Base-by-base conservation (phyloP, 23 red algal species). In the Gracilaria gracilis region DNA sequence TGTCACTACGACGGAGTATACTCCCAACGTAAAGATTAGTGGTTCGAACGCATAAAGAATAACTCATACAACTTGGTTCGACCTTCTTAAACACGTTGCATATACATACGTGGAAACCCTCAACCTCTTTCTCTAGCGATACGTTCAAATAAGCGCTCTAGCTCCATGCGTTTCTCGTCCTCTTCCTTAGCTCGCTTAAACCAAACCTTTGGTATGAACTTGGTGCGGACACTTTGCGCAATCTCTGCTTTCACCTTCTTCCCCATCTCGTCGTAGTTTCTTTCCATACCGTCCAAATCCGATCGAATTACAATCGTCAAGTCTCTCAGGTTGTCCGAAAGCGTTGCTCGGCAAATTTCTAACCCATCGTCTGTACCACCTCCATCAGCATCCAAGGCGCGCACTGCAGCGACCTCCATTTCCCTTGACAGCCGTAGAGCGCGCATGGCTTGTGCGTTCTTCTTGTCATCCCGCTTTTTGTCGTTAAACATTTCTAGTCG, bases 271-370 rank as follows among this genome's bases (percentile, higher is more conserved):
- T 77, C 39, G 46, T 77, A 77, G 23, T 49, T 0, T 15, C 0
- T 17, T 25, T 48, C 39, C 20, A 50, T 27, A n/a, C 50, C 72
- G 15, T 51, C 46, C 8, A 5, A 28, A 9, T 49, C 27, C 14
- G 72, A 49, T 25, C 72, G 72, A 31, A 49, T 29, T 25, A 77
- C 72, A 48, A 77, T 50, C 40, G 72, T 77, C 72, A 77, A 31
- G 39, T 50, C 38, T 19, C 72, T 48, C 72, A 77, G 28, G 72
- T 77, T 77, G 39, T 77, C 72, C 21, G 72, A 77, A 4, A 77
- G 72, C 42, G 0, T 48, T 16, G 39, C 42, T 9, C 27, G 40
- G 27, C 42, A 77, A 5, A 77, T 50, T 50, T 77, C 72, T 37
- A 77, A 2, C 23, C 72, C 72, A 17, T 25, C 72, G 1, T 25